Percentiles rank a stretch among this genome's conserved stretches.
These are phyloP conservation scores for Fraxinus sp. DNA, from an alignment of 305 asterid genomes.

Conservation along the genomic window DNA sequence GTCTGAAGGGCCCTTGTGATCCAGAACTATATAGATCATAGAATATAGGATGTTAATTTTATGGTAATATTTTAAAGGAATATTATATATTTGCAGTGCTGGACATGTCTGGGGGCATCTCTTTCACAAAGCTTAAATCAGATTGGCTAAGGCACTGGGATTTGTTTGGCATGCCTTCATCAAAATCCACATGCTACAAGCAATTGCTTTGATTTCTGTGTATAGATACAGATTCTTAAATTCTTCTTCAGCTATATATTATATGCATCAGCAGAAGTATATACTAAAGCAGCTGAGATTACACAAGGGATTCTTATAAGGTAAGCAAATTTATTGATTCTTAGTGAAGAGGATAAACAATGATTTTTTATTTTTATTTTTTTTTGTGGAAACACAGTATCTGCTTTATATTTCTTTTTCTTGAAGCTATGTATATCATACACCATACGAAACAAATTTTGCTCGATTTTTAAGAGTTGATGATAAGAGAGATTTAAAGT, in stretches of 20 bases:
- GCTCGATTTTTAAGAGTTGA: not conserved
- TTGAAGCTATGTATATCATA: no score
- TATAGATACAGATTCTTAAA: conserved; percentile 36
- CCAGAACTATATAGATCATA: conserved; percentile 24
- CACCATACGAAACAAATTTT: not conserved
- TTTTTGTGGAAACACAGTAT: not conserved
- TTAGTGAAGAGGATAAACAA: not conserved
- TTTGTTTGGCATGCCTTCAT: conserved; percentile 74
- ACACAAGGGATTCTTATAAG: conserved; percentile 16
- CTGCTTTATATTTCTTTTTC: not conserved
- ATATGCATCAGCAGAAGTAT: conserved; percentile 14
- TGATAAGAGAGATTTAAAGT: not conserved
- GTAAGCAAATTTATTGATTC: conserved; percentile 25
- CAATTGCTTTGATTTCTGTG: conserved; percentile 69
- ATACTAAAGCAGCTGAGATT: conserved; percentile 32
- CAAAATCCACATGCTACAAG: conserved; percentile 35
- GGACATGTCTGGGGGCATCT: conserved; percentile 24
- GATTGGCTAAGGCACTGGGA: conserved; percentile 58
- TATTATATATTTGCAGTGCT: not conserved
- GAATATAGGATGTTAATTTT: conserved; percentile 2
- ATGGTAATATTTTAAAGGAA: not conserved
- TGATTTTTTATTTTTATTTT: not conserved
- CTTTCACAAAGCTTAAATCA: conserved; percentile 47
- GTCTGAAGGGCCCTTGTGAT: conserved; percentile 36
- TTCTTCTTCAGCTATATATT: conserved; percentile 32